Evolutionary conservation across 768 basidiomycete species (phyloP).

Genomic region (Ramaria sp.): DNA sequence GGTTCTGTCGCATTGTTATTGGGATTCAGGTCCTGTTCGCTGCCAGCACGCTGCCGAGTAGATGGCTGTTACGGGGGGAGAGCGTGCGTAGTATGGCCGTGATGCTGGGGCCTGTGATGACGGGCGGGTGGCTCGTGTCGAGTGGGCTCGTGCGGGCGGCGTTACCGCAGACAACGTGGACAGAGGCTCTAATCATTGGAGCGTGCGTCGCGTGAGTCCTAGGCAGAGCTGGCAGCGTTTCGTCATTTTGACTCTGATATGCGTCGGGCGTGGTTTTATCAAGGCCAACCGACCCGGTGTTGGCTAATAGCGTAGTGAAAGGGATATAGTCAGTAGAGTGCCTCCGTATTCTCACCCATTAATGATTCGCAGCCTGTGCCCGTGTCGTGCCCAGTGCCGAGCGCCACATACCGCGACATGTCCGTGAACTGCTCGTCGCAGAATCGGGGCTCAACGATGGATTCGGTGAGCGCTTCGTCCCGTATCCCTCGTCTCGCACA

Average conservation of each 20-base stretch:
- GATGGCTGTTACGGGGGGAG: background rate
- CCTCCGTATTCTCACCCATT: background rate
- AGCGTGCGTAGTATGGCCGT: background rate
- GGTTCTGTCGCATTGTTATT: background rate
- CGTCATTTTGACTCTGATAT: background rate
- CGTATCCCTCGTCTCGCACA: background rate
- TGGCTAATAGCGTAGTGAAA: background rate
- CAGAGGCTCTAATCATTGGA: background rate
- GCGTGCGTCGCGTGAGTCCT: background rate
- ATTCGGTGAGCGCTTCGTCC: background rate
- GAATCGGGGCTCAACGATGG: constrained; percentile 1
- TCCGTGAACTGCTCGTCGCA: background rate
- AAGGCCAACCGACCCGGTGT: background rate
- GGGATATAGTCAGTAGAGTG: background rate
- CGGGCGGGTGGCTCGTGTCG: background rate
- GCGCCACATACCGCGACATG: background rate
- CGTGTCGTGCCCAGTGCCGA: background rate
- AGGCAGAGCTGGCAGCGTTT: background rate
- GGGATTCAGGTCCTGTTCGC: background rate
- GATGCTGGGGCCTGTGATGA: background rate
- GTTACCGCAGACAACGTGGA: background rate
- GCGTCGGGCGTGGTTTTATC: background rate
- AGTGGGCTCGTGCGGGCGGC: background rate
- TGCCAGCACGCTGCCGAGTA: background rate
- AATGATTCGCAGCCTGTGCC: background rate